Evolutionary conservation across 495 filamentous ascomycete species (phyloP).

Genomic region (Xylaria nigripes): DNA sequence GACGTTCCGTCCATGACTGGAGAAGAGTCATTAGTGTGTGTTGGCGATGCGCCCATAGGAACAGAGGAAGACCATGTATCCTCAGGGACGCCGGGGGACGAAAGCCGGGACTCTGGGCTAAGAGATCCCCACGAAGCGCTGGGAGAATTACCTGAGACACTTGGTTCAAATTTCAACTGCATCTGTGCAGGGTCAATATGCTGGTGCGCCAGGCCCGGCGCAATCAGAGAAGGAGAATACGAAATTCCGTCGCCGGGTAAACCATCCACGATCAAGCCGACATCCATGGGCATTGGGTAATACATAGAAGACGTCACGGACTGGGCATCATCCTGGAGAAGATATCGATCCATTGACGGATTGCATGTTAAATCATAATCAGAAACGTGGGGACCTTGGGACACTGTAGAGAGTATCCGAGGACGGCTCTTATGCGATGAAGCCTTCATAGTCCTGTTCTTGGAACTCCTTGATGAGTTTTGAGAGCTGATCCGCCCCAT

Average conservation of each 20-base stretch:
- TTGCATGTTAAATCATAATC: conserved; percentile 45
- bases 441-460: conserved; percentile 39
- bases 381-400: conserved; percentile 38
- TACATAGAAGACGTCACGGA: conserved; percentile 35
- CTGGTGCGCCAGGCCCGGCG: conserved; percentile 33
- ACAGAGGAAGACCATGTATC: conserved; percentile 36
- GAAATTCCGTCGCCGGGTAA: conserved; percentile 35
- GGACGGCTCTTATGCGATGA: conserved; percentile 37
- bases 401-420: conserved; percentile 36
- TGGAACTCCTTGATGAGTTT: conserved; percentile 41
- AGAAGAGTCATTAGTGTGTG: conserved; percentile 40
- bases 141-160: conserved; percentile 35
- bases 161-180: conserved; percentile 35
- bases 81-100: conserved; percentile 39
- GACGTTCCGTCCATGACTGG: conserved; percentile 39
- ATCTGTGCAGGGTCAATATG: conserved; percentile 36
- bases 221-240: conserved; percentile 30
- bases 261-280: conserved; percentile 32
- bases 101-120: conserved; percentile 41
- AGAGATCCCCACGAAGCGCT: conserved; percentile 42
- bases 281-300: conserved; percentile 32
- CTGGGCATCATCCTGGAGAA: conserved; percentile 39
- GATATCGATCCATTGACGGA: conserved; percentile 39
- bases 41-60: conserved; percentile 33
- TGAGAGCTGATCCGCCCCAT: conserved; percentile 42